Conservation (phyloP, 257 asterid species). For the Ophiorrhiza pumila region DNA sequence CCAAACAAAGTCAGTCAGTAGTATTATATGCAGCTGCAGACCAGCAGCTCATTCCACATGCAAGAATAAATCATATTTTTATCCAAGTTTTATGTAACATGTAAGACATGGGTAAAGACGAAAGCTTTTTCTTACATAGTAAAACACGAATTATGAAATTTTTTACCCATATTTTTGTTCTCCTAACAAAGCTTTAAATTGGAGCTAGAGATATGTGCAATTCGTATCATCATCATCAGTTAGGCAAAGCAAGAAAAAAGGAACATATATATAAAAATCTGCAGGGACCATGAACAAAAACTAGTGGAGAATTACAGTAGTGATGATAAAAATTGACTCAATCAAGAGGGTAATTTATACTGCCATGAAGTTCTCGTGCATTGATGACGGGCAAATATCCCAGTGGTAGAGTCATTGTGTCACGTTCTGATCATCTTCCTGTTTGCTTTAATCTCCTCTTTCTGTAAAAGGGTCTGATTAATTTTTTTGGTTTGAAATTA, state of each 20-base stretch:
- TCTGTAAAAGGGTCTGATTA: too few species aligned
- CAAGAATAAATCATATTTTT: not conserved
- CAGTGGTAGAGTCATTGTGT: not conserved
- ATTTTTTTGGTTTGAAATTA: too few species aligned
- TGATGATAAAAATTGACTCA: not conserved
- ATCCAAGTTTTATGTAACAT: not conserved
- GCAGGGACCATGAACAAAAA: conserved; percentile 9
- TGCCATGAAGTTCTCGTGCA: conserved; percentile 19
- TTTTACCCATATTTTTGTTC: not conserved
- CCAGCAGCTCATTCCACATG: not conserved
- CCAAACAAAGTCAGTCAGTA: not conserved
- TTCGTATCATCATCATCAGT: not conserved
- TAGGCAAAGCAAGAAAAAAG: not conserved
- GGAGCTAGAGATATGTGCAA: not conserved
- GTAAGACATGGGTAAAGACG: too few species aligned
- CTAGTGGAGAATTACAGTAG: not conserved
- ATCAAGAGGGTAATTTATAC: not conserved
- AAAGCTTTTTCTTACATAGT: not conserved
- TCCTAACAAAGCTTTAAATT: not conserved
- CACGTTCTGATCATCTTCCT: conserved; percentile 4
- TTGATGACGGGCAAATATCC: conserved; percentile 2
- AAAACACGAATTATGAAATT: too few species aligned
- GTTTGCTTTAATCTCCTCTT: not conserved
- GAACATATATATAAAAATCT: too few species aligned
- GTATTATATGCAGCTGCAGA: not conserved